Evolutionary conservation across 2,329 filamentous ascomycete species (phyloP).

Genomic region (Nigrospora osmanthi): DNA sequence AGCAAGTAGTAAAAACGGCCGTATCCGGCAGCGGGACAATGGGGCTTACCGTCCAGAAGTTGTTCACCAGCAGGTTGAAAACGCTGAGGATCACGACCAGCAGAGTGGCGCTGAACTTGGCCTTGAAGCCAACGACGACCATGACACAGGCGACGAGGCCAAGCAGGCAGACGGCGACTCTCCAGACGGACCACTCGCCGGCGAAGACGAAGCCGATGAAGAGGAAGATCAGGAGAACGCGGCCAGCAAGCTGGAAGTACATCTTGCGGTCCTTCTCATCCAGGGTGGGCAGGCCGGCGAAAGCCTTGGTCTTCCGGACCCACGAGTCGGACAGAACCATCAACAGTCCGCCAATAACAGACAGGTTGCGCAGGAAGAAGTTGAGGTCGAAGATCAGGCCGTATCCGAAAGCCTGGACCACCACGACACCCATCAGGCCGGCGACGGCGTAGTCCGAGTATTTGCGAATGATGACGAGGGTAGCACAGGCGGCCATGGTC

Average conservation of each 20-base stretch:
- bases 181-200: constrained; percentile 85
- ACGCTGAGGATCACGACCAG: constrained; percentile 91
- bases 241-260: constrained; percentile 98
- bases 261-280: constrained; percentile 99
- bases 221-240: constrained; percentile 93
- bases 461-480: constrained; percentile 83
- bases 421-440: constrained; percentile 82
- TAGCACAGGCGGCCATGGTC: constrained; percentile 76
- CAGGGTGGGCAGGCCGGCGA: constrained; percentile 84
- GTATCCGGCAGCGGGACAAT: neutral
- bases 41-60: constrained; percentile 95
- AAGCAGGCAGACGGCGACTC: constrained; percentile 74
- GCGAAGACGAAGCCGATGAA: constrained; percentile 96
- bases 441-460: constrained; percentile 88
- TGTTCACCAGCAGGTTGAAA: constrained; percentile 97
- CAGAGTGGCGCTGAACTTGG: constrained; percentile 95
- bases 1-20: constrained; percentile 10
- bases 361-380: constrained; percentile 98
- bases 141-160: constrained; percentile 91
- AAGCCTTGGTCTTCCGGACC: constrained; percentile 96
- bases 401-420: constrained; percentile 92
- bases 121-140: constrained; percentile 99
- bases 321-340: constrained; percentile 98
- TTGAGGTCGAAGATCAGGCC: constrained; percentile 98
- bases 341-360: constrained; percentile 90